Conservation (phyloP, 352 stramenopile species). For the Phytopythium delawarense region DNA sequence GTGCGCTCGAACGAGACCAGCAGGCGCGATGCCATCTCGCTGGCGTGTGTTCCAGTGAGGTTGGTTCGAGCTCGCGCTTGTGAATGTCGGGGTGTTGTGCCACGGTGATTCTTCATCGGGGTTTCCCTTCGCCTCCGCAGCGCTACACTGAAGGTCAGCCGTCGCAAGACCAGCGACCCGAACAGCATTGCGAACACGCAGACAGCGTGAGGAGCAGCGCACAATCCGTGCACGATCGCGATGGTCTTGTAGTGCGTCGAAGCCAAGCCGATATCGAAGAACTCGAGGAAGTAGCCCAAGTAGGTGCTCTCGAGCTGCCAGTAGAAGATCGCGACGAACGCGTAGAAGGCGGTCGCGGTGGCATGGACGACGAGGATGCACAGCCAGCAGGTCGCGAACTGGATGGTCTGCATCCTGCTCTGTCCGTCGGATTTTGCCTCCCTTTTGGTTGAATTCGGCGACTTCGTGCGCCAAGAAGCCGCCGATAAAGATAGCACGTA, state of each 20-base stretch:
- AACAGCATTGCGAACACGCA: constrained; percentile 16
- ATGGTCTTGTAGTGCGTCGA: constrained; percentile 8
- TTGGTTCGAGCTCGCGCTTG: background rate
- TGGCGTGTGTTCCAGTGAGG: background rate
- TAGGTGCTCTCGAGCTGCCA: constrained; percentile 10
- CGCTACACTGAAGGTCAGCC: background rate
- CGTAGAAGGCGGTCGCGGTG: constrained; percentile 11
- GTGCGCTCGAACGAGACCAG: background rate
- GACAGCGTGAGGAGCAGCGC: constrained; percentile 9
- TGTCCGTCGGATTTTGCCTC: background rate
- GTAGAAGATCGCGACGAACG: constrained; percentile 11
- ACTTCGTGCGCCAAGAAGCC: too few species aligned
- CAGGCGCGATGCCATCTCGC: background rate
- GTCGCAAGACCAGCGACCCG: constrained; percentile 5
- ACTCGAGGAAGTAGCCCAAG: constrained; percentile 12
- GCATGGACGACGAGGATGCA: constrained; percentile 7
- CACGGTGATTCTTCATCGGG: background rate
- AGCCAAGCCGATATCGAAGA: constrained; percentile 14
- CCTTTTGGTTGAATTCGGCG: too few species aligned
- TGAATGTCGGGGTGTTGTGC: background rate
- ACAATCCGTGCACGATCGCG: constrained; percentile 10
- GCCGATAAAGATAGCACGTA: too few species aligned
- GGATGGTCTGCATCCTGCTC: background rate
- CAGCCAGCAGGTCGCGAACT: constrained; percentile 2
- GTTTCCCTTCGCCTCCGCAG: background rate